Conservation (phyloP, 2,329 filamentous ascomycete genomes). For the Calonectria ilicicola region DNA sequence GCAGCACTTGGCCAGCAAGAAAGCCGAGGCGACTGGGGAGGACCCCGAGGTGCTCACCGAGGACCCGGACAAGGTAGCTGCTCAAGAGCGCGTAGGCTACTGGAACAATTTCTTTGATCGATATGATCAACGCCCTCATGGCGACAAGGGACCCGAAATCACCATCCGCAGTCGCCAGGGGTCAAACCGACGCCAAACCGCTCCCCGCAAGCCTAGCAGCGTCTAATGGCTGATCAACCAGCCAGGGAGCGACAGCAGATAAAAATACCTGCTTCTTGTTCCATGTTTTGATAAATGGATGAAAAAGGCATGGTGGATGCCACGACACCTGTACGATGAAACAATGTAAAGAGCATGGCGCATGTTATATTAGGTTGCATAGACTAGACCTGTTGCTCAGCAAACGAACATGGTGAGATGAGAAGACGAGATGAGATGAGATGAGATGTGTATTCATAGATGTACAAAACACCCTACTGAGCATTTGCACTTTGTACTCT, state of each 20-base stretch:
- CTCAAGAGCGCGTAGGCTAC: conserved; percentile 34
- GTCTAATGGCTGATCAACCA: not conserved
- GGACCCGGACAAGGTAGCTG: conserved; percentile 27
- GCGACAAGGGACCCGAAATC: not conserved
- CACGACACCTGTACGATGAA: not conserved
- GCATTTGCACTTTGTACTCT: conserved; percentile 19
- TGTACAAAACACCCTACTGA: conserved; percentile 27
- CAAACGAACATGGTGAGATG: not conserved
- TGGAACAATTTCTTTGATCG: conserved; percentile 43
- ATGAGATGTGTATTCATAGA: conserved; percentile 18
- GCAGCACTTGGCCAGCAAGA: conserved; percentile 4
- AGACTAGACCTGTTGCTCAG: not conserved
- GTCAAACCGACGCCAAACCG: not conserved
- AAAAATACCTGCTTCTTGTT: too few relatives aligned
- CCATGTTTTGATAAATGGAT: conserved; percentile 2
- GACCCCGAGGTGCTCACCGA: not conserved
- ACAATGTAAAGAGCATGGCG: not conserved
- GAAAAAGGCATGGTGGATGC: not conserved
- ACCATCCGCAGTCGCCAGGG: not conserved
- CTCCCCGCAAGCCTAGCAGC: not conserved
- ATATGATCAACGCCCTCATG: conserved; percentile 37
- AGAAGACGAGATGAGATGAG: conserved; percentile 7
- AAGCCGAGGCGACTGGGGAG: not conserved
- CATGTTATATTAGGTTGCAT: conserved; percentile 1
- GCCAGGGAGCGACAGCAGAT: not conserved